phyloP scores from a whole-genome alignment of 2,329 filamentous ascomycete species.

The Colletotrichum sp. region DNA sequence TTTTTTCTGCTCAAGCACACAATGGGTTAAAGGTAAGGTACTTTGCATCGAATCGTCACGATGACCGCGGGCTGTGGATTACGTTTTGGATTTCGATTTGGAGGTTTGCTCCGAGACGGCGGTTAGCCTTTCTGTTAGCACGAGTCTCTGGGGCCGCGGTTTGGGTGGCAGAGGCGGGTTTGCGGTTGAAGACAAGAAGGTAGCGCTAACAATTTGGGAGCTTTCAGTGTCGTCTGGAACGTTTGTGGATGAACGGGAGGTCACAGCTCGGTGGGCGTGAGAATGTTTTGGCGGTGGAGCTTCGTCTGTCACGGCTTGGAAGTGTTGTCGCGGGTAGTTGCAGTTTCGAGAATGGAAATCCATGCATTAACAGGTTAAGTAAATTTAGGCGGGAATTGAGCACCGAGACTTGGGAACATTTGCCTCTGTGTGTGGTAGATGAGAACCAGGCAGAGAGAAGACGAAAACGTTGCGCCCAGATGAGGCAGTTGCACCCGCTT shows the following conservation, averaged over 20 bases:
- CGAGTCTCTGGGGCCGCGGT: neutral
- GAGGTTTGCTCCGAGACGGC: neutral
- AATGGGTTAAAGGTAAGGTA: neutral
- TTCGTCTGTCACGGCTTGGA: neutral
- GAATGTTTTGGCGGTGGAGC: neutral
- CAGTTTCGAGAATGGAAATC: neutral
- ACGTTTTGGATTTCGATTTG: neutral
- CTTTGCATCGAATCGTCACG: neutral
- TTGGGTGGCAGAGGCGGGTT: neutral
- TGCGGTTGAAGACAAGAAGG: neutral
- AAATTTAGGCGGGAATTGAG: neutral
- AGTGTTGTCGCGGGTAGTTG: neutral
- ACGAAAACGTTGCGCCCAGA: neutral
- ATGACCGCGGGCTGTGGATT: neutral
- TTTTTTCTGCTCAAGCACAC: neutral
- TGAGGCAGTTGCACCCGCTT: neutral
- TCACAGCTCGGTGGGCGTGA: neutral
- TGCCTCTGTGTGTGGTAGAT: neutral
- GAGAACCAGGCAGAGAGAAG: neutral
- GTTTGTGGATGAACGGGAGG: neutral
- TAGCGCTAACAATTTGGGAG: neutral
- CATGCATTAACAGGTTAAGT: neutral
- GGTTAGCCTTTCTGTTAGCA: neutral
- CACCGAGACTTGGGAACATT: neutral
- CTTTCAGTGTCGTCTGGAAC: neutral